phyloP scores from a whole-genome alignment of 1,284 basidiomycete species.

The Sanghuangporus sanghuang region DNA sequence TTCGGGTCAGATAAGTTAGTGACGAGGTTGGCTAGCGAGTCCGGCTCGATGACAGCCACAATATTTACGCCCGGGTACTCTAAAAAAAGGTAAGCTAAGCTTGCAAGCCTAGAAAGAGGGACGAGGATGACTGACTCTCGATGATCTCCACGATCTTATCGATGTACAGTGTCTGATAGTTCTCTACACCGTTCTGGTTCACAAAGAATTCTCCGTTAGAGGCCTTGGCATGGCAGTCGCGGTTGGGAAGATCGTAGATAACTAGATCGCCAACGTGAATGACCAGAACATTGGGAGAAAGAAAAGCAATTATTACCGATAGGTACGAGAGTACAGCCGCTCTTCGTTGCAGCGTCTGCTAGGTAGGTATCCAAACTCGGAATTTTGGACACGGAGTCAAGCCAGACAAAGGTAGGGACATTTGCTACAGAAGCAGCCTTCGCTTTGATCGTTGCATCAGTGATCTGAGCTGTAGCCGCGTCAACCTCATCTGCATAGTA shows the following conservation, averaged over 20 bases:
- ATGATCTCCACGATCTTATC: constrained; percentile 55
- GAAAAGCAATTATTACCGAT: constrained; percentile 37
- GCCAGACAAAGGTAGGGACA: constrained; percentile 59
- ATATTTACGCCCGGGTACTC: constrained; percentile 56
- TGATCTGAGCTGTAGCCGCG: constrained; percentile 45
- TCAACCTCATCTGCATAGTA: constrained; percentile 48
- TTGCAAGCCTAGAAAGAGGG: not conserved
- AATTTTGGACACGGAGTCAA: constrained; percentile 50
- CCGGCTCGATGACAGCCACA: constrained; percentile 60
- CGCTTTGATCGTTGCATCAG: constrained; percentile 40
- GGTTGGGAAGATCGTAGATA: constrained; percentile 36
- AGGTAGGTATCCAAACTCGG: constrained; percentile 49
- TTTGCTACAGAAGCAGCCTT: constrained; percentile 47
- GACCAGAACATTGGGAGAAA: not conserved
- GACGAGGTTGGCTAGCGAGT: constrained; percentile 56
- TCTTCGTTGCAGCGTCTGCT: constrained; percentile 41
- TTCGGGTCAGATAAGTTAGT: constrained; percentile 57
- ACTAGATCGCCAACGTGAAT: not conserved
- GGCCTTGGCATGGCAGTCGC: constrained; percentile 59
- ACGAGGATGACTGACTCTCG: constrained; percentile 33
- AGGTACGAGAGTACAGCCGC: constrained; percentile 49
- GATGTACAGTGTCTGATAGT: constrained; percentile 52
- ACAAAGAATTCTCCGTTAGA: constrained; percentile 63
- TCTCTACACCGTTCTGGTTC: constrained; percentile 47
- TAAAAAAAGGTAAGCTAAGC: constrained; percentile 19